Evolutionary conservation across 306 rosid genomes (phyloP), one percentile per base, ranked within the genome.

Genomic region (Carpinus fangiana): DNA sequence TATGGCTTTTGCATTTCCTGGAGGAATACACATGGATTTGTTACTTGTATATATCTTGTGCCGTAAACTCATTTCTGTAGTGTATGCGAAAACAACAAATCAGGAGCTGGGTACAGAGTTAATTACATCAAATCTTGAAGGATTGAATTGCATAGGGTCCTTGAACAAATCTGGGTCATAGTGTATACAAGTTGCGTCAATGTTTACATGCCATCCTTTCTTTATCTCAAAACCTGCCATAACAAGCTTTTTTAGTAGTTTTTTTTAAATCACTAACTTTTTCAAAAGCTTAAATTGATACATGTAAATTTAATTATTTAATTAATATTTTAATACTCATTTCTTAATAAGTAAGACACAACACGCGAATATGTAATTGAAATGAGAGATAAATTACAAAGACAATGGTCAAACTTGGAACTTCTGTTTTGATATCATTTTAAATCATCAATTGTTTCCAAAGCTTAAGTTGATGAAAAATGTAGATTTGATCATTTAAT

Each of bases 181-280:
- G 79, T 88, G 97, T 77, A 92, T 81, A 53, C 86, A 82, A 72
- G 97, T 87, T 71, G 90, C 88, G 34, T 92, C 97, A 8, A 92
- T 76, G 86, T 91, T 88, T 61, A 84, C 91, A 51, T 90, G 92
- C 94, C 97, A 91, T 21, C 97, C 97, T 84, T 86, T 86, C 87
- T 82, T 88, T 83, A 89, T 84, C 53, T 85, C 78, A 81, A 83
- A 73, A 66, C 94, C 92, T 91, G 91, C 82, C 53, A 67, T 69
- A 17, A 9, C 11, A 17, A 61, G 10, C 12, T 18, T 17, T 62
- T 34, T 34, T 9, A 34, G 20, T 64, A 34, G 47, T 14, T 64
- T 3, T 9, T 11, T 3, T 48, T 48, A 48, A 48, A 48, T 41
- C 45, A 41, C 8, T 1, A 41, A 41, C 7, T 41, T 5, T 41